Percentiles rank a stretch among this genome's conserved stretches.
Evolutionary conservation across 1,284 basidiomycete genomes (phyloP).

Genomic region (Ustilago cynodontis): DNA sequence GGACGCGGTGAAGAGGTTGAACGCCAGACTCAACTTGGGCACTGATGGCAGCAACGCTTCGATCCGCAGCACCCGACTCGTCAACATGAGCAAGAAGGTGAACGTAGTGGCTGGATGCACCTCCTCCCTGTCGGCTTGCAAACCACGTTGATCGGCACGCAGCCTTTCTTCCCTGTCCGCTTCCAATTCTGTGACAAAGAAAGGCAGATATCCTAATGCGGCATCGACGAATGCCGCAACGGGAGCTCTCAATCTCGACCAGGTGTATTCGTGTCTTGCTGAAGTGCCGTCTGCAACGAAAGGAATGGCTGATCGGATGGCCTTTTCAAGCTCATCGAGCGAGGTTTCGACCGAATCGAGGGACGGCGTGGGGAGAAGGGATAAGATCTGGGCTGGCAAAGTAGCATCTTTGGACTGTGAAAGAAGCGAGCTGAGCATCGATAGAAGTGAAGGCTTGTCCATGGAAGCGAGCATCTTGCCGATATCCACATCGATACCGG

Average conservation of each 20-base stretch:
- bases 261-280: constrained; percentile 59
- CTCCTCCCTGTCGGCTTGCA: constrained; percentile 44
- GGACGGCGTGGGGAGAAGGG: constrained; percentile 62
- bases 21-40: constrained; percentile 44
- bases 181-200: constrained; percentile 58
- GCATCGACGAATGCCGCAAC: constrained; percentile 58
- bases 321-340: constrained; percentile 54
- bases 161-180: constrained; percentile 43
- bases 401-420: constrained; percentile 46
- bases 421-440: constrained; percentile 57
- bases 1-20: constrained; percentile 46
- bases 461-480: constrained; percentile 63
- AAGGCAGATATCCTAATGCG: constrained; percentile 51
- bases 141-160: constrained; percentile 26
- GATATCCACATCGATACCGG: constrained; percentile 54
- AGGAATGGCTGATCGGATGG: constrained; percentile 54
- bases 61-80: constrained; percentile 57
- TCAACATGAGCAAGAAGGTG: constrained; percentile 56
- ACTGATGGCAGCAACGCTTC: constrained; percentile 53
- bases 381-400: constrained; percentile 57
- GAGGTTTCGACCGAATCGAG: constrained; percentile 54
- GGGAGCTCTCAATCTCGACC: constrained; percentile 56
- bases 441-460: constrained; percentile 62
- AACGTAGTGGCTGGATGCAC: constrained; percentile 62
- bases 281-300: constrained; percentile 33